A percentile compares a stretch with the other conserved stretches of the same genome.
These are phyloP conservation scores for Dryadomyces quercivorus DNA, from an alignment of 2,329 filamentous ascomycete genomes.

Conservation along the genomic window DNA sequence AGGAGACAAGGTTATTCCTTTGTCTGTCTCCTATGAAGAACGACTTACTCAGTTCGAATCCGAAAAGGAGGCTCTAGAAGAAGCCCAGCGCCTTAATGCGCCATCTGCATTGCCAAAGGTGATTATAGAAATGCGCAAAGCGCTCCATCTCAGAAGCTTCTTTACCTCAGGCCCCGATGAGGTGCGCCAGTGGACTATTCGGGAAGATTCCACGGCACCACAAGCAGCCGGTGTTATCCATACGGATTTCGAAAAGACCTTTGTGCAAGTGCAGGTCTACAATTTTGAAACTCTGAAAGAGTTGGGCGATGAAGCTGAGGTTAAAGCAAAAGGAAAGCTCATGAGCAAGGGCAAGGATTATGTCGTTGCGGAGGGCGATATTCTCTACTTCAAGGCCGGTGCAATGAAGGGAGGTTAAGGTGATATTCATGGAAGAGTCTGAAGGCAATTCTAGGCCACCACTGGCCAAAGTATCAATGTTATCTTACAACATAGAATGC, in stretches of 20 bases:
- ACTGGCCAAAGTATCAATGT: no score
- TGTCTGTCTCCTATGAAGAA: slow-evolving; percentile 89
- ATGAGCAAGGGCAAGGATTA: slow-evolving; percentile 99
- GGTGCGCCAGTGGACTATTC: slow-evolving; percentile 96
- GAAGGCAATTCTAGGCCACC: no score
- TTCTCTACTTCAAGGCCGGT: slow-evolving; percentile 80
- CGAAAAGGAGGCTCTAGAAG: slow-evolving; percentile 65
- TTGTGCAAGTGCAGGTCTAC: slow-evolving; percentile 92
- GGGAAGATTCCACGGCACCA: slow-evolving; percentile 92
- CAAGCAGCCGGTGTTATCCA: slow-evolving; percentile 97
- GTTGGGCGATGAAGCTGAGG: slow-evolving; percentile 72
- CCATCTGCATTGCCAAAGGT: slow-evolving; percentile 89
- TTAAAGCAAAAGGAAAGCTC: slow-evolving; percentile 85
- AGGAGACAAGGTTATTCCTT: slow-evolving; percentile 61
- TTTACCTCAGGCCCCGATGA: slow-evolving; percentile 95
- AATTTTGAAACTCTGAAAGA: slow-evolving; percentile 77
- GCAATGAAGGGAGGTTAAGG: slow-evolving; percentile 49
- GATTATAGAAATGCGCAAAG: slow-evolving; percentile 85
- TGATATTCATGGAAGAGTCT: no score
- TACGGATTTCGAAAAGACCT: slow-evolving; percentile 98
- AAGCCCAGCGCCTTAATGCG: slow-evolving; percentile 78
- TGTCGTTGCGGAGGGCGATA: slow-evolving; percentile 71
- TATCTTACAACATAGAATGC: no score
- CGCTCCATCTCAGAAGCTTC: slow-evolving; percentile 82
- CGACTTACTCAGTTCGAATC: slow-evolving; percentile 70